phyloP scores from a whole-genome alignment of 2,329 filamentous ascomycete species.

The Penicillium fuscoglaucum region DNA sequence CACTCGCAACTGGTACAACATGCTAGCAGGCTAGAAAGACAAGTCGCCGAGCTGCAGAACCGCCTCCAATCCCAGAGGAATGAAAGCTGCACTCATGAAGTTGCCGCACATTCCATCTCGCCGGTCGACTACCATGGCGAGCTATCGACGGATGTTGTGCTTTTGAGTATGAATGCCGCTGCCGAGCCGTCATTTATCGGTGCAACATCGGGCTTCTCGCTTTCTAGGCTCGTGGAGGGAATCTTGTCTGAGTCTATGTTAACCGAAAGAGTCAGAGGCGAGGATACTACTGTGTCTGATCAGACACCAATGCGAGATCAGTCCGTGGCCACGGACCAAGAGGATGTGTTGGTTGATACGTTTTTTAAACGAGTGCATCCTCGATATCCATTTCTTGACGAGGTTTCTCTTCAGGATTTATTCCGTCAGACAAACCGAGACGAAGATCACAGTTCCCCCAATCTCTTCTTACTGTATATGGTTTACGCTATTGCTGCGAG shows the following conservation, averaged over 20 bases:
- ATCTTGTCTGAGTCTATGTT: background rate
- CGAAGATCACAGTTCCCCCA: background rate
- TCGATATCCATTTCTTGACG: background rate
- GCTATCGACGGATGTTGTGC: background rate
- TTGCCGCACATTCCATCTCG: background rate
- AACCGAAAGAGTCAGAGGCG: background rate
- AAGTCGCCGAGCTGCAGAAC: background rate
- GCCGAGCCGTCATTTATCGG: background rate
- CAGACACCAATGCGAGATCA: background rate
- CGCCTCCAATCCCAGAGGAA: background rate
- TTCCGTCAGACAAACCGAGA: background rate
- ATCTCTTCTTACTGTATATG: background rate
- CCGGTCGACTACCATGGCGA: background rate
- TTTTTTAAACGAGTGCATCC: background rate
- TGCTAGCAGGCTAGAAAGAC: background rate
- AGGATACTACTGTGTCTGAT: background rate
- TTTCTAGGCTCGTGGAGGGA: background rate
- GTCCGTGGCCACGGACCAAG: background rate
- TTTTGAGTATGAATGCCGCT: background rate
- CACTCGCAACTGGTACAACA: background rate
- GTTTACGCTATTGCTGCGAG: conserved; percentile 1
- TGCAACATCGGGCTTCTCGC: background rate
- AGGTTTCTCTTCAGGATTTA: background rate
- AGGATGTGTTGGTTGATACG: background rate
- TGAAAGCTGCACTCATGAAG: background rate